These are phyloP conservation scores for Aspergillus mulundensis DNA, from an alignment of 495 filamentous ascomycete species.

Conservation along the genomic window DNA sequence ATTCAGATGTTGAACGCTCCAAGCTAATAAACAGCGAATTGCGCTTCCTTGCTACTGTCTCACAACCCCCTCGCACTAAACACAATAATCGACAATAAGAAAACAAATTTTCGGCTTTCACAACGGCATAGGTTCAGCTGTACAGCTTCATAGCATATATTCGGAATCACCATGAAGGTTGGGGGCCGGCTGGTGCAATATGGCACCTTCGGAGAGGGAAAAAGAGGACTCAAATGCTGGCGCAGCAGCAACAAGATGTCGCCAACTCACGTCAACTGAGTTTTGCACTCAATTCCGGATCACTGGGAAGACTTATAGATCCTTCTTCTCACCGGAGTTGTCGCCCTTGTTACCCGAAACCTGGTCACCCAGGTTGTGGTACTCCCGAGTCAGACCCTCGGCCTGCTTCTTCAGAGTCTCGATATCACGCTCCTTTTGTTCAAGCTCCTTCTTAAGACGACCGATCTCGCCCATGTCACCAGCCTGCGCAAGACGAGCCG, in stretches of 20 bases:
- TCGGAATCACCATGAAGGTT: not conserved
- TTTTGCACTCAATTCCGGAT: not conserved
- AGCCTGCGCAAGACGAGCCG: constrained; percentile 57
- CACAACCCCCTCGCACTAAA: not conserved
- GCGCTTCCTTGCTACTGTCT: not conserved
- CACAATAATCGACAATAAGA: not conserved
- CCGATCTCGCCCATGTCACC: constrained; percentile 73
- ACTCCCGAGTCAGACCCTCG: constrained; percentile 72
- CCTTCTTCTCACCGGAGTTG: constrained; percentile 58
- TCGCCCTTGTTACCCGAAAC: constrained; percentile 52
- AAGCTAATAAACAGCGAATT: not conserved
- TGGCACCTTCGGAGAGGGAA: not conserved
- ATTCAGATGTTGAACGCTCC: not conserved
- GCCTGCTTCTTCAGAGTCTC: constrained; percentile 82
- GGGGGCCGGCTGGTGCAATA: not conserved
- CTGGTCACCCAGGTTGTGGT: constrained; percentile 74
- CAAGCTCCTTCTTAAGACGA: constrained; percentile 65
- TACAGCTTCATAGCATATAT: not conserved
- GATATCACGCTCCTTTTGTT: constrained; percentile 67
- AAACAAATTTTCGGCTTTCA: not conserved
- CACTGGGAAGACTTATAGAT: constrained; percentile 46
- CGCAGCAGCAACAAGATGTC: not conserved
- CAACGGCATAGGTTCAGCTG: not conserved
- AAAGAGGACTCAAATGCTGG: not conserved
- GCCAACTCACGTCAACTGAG: not conserved